A percentile compares a stretch with the other conserved stretches of the same genome.
These are phyloP conservation scores for Claviceps capensis DNA, from an alignment of 2,329 filamentous ascomycete genomes.

Conservation along the genomic window DNA sequence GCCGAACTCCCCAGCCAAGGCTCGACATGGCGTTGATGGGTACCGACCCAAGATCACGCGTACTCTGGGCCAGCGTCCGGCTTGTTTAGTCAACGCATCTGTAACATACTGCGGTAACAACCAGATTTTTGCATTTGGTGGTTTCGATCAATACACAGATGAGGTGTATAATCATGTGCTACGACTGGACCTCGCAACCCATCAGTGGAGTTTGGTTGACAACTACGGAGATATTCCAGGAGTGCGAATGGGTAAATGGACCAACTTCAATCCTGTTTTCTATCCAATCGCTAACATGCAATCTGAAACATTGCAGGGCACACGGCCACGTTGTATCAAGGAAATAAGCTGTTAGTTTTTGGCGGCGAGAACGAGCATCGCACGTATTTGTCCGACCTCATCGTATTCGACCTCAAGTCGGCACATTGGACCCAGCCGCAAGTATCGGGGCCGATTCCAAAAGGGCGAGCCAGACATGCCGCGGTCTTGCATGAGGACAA, in stretches of 20 bases:
- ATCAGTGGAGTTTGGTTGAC: slow-evolving; percentile 91
- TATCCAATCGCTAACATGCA: slow-evolving; percentile 2
- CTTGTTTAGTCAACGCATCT: slow-evolving; percentile 92
- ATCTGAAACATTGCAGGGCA: slow-evolving; percentile 47
- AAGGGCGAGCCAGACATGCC: slow-evolving; percentile 83
- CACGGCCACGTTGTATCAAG: slow-evolving; percentile 86
- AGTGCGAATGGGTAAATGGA: slow-evolving; percentile 69
- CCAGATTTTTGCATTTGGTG: slow-evolving; percentile 94
- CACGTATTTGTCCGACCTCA: slow-evolving; percentile 88
- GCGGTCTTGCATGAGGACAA: slow-evolving; percentile 94
- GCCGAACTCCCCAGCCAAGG: slow-evolving; percentile 68
- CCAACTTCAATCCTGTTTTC: neutral
- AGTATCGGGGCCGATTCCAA: slow-evolving; percentile 70
- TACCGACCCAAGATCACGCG: slow-evolving; percentile 76
- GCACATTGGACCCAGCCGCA: slow-evolving; percentile 92
- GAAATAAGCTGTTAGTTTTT: slow-evolving; percentile 91
- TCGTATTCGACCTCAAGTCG: slow-evolving; percentile 88
- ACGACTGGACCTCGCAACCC: slow-evolving; percentile 69
- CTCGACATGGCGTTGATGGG: slow-evolving; percentile 50
- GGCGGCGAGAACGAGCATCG: slow-evolving; percentile 96
- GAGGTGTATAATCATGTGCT: slow-evolving; percentile 98
- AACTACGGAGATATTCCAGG: slow-evolving; percentile 98
- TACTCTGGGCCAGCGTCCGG: slow-evolving; percentile 68
- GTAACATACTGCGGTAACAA: slow-evolving; percentile 98
- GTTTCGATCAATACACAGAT: slow-evolving; percentile 97